phyloP scores from a whole-genome alignment of 768 basidiomycete genomes.

The Strobilomyces confusus region DNA sequence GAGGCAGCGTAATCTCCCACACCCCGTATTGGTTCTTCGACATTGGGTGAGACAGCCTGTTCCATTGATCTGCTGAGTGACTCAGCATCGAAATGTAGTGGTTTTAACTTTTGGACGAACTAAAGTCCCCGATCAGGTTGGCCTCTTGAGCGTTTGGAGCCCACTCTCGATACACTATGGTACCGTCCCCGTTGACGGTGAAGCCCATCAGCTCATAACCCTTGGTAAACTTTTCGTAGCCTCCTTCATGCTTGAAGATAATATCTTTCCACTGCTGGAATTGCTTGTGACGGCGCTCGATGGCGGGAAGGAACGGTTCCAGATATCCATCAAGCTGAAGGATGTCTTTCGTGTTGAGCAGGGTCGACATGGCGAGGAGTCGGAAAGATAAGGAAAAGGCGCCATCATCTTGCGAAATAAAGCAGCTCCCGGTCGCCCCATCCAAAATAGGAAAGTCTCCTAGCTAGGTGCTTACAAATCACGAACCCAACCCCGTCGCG shows the following conservation, averaged over 20 bases:
- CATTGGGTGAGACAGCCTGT: conserved; percentile 82
- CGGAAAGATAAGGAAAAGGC: background rate
- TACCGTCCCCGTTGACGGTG: conserved; percentile 59
- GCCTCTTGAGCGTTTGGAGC: conserved; percentile 87
- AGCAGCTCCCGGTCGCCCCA: background rate
- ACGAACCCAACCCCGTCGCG: conserved; percentile 58
- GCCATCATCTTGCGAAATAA: background rate
- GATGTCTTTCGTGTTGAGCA: conserved; percentile 54
- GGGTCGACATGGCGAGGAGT: conserved; percentile 22
- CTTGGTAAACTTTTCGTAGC: conserved; percentile 62
- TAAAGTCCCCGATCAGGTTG: conserved; percentile 91
- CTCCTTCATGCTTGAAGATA: conserved; percentile 79
- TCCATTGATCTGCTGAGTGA: conserved; percentile 70
- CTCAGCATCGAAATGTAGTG: conserved; percentile 3
- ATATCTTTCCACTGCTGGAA: conserved; percentile 74
- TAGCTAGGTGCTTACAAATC: background rate
- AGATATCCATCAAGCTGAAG: conserved; percentile 69
- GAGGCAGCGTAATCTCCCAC: conserved; percentile 80
- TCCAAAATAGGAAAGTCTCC: conserved; percentile 15
- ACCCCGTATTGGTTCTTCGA: conserved; percentile 79
- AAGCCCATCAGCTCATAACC: conserved; percentile 67
- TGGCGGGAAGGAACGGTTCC: conserved; percentile 65
- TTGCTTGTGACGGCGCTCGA: conserved; percentile 61
- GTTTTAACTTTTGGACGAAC: conserved; percentile 60
- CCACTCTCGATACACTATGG: conserved; percentile 91